Evolutionary conservation across 2,329 filamentous ascomycete species (phyloP), one percentile per base, ranked within the genome.

Genomic region (Penicillium decumbens): DNA sequence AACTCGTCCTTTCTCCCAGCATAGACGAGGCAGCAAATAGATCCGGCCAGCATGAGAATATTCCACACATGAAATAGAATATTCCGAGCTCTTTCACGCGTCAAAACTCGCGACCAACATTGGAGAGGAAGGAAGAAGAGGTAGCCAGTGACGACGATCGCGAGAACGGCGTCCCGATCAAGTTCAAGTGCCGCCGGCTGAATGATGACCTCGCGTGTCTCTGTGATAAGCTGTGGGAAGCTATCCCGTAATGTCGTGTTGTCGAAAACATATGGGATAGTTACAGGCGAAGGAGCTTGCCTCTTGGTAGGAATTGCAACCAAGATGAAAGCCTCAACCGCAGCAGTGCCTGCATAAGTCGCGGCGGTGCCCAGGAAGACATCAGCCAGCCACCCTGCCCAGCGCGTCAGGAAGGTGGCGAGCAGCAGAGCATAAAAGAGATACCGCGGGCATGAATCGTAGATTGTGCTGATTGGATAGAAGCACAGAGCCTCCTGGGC

Each of bases 401-500:
- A 65, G 6, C 62, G 50, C 4, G 65, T 62, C 2, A 64, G 39
- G 37, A 63, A 66, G 10, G 53, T 62, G 6, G 61, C 60, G 1
- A 64, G 41, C 4, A 68, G 54, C 8, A 68, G 57, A 1, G 54
- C 62, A 27, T 68, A 68, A 54, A 65, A 68, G 3, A 68, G 59
- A 33, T 67, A 68, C 30, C 65, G 57, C 3, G 65, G 65, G 43
- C 65, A 68, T 4, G 58, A 57, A 25, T 65, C 61, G 40, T 67
- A 68, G 24, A 65, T 54, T 3, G 66, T 67, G 56, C 65, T 67
- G 40, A 68, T 65, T 1, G 64, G 65, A 39, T 68, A 68, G 47
- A 50, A 54, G 48, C 65, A 68, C 20, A 63, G 29, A 2, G 64
- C 58, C 53, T 65, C 61, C 39, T 66, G 60, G 3, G 62, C 65